Evolutionary conservation across 176 grass and related monocot genomes (phyloP), one percentile per base, ranked within the genome.

Genomic region (Triticum dicoccoides): DNA sequence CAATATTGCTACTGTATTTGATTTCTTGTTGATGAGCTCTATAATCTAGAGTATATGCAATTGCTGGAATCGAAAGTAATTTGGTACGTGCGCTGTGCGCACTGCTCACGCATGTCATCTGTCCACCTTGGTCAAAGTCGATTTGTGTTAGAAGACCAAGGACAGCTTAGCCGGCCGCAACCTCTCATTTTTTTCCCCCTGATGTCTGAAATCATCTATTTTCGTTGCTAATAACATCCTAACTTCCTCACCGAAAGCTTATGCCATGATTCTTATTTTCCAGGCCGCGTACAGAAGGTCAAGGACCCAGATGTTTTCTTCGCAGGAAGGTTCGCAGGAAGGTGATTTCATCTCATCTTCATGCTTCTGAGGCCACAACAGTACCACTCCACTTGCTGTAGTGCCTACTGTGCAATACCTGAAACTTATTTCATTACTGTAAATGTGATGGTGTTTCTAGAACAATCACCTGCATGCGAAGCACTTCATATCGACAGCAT

Each of bases 311-410:
- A 87, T 80, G 94, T 96, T 82, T 92, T 94, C 86, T 94, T 96
- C 70, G 88, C 92, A 58, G 96, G 92, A 89, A 98, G 91, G 93
- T 94, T 96, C 69, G 88, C 92, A 56, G 96, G 92, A 89, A 98
- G 91, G 93, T 96, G 82, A 58, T 37, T 75, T 69, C 58, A 27
- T 77, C 37, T 80, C 59, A 35, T 45, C 65, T 73, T 13, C 29
- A 47, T 86, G 32, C 54, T 11, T 77, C 32, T 24, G 61, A 47
- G 72, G 41, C 71, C 29, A n/a, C 13, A 34, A 61, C 0, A 58
- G 20, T 38, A 54, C 8, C 59, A 11, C 41, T 10, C 9, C 41
- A 73, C 21, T 64, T 51, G 27, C 21, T 79, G 42, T 65, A 72
- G 15, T 73, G 73, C 8, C 12, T 71, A 20, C 73, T 78, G 30